Evolutionary conservation across 83 land plant species (phyloP).

Genomic region (Thuja plicata): DNA sequence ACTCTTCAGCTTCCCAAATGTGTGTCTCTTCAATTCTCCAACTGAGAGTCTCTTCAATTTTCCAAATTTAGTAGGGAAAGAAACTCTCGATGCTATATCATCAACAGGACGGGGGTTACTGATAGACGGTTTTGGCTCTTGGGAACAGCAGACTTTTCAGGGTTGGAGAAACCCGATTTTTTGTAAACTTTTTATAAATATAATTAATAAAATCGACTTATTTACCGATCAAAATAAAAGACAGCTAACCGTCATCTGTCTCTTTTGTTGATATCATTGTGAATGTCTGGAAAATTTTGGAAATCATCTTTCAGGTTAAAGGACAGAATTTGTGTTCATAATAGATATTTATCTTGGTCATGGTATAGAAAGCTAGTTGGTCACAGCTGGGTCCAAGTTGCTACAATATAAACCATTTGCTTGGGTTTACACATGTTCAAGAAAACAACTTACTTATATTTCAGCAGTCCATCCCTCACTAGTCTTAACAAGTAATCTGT

Average conservation of each 20-base stretch:
- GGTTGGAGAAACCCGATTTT: no score
- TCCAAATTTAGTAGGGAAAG: no score
- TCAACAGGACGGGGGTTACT: no score
- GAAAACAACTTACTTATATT: conserved; percentile 63
- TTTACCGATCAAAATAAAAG: no score
- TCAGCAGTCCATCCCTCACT: conserved; percentile 61
- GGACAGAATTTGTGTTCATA: background rate
- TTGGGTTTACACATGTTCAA: background rate
- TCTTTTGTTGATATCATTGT: background rate
- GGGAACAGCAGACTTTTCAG: no score
- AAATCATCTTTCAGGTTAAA: background rate
- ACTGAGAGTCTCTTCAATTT: no score
- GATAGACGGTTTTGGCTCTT: no score
- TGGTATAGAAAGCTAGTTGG: background rate
- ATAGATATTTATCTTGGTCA: background rate
- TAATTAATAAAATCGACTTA: no score
- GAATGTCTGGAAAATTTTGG: background rate
- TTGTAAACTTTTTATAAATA: no score
- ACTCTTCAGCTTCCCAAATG: no score
- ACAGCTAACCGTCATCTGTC: background rate
- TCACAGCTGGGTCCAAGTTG: background rate
- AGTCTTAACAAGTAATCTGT: conserved; percentile 66
- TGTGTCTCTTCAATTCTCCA: no score
- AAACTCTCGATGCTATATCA: no score
- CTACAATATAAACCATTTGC: background rate